Evolutionary conservation across 495 filamentous ascomycete species (phyloP).

Genomic region (Penicillium ochrochloron): DNA sequence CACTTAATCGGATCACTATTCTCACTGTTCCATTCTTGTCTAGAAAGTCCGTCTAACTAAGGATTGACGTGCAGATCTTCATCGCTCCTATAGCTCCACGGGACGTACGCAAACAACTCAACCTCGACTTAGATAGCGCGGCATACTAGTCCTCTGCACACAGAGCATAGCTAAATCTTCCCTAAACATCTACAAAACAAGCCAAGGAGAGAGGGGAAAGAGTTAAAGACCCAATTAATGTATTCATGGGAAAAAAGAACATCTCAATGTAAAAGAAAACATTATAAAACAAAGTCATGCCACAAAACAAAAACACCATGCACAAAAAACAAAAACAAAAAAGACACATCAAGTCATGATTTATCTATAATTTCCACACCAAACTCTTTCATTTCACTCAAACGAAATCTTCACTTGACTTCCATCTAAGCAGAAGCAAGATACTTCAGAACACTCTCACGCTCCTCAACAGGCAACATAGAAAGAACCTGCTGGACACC

Average conservation of each 20-base stretch:
- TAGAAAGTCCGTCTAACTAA: not conserved
- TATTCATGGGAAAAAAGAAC: not conserved
- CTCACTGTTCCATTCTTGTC: not conserved
- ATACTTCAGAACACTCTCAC: constrained; percentile 81
- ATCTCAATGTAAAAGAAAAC: constrained; percentile 5
- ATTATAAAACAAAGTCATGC: not conserved
- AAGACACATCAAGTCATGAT: constrained; percentile 17
- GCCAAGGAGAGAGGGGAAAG: not conserved
- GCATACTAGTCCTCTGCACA: not conserved
- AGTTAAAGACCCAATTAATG: not conserved
- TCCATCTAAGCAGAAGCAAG: constrained; percentile 50
- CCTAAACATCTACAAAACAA: not conserved
- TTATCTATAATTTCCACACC: not conserved
- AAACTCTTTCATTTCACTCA: no score
- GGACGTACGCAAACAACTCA: no score
- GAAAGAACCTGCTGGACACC: constrained; percentile 83
- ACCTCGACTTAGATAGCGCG: no score
- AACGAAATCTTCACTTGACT: not conserved
- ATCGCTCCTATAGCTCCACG: no score
- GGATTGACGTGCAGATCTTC: not conserved
- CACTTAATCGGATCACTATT: not conserved
- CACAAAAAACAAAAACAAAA: constrained; percentile 22
- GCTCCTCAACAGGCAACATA: constrained; percentile 84
- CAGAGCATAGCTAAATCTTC: not conserved
- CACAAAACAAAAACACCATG: constrained; percentile 23